These are phyloP conservation scores for Mariannaea sp. DNA, from an alignment of 2,329 filamentous ascomycete species.

Conservation along the genomic window DNA sequence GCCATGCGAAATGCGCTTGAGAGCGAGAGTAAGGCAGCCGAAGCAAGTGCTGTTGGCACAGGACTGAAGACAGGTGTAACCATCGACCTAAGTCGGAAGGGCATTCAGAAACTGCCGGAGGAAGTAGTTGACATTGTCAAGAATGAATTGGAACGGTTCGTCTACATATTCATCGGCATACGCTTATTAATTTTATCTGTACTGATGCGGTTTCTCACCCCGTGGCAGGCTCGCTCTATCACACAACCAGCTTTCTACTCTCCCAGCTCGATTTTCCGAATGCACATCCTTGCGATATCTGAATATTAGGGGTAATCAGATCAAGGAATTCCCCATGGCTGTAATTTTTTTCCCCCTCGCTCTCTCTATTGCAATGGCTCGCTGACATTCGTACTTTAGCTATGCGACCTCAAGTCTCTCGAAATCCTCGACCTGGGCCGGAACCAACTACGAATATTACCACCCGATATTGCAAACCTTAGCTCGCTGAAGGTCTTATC, in stretches of 20 bases:
- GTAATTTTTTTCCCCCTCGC: constrained; percentile 45
- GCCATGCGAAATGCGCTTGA: constrained; percentile 70
- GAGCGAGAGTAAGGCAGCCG: constrained; percentile 67
- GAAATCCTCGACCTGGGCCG: constrained; percentile 92
- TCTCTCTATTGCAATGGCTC: constrained; percentile 21
- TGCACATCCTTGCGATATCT: constrained; percentile 79
- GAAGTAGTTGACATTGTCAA: constrained; percentile 78
- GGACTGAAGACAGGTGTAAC: constrained; percentile 73
- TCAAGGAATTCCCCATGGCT: constrained; percentile 64
- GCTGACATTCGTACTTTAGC: constrained; percentile 55
- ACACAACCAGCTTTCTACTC: constrained; percentile 75
- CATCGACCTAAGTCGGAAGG: constrained; percentile 77
- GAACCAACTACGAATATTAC: constrained; percentile 80
- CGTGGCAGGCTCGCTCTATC: constrained; percentile 71
- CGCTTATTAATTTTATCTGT: not conserved
- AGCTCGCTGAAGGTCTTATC: constrained; percentile 88
- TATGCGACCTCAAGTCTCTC: constrained; percentile 82
- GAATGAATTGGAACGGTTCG: constrained; percentile 72
- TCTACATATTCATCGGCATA: constrained; percentile 20
- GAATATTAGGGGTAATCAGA: constrained; percentile 77
- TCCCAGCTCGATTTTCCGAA: constrained; percentile 73
- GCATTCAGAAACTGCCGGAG: constrained; percentile 71
- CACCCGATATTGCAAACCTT: constrained; percentile 78
- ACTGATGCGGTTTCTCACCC: constrained; percentile 23
- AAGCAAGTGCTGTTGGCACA: constrained; percentile 61